phyloP scores from a whole-genome alignment of 1,284 basidiomycete species.

The Ceratobasidium sp. region DNA sequence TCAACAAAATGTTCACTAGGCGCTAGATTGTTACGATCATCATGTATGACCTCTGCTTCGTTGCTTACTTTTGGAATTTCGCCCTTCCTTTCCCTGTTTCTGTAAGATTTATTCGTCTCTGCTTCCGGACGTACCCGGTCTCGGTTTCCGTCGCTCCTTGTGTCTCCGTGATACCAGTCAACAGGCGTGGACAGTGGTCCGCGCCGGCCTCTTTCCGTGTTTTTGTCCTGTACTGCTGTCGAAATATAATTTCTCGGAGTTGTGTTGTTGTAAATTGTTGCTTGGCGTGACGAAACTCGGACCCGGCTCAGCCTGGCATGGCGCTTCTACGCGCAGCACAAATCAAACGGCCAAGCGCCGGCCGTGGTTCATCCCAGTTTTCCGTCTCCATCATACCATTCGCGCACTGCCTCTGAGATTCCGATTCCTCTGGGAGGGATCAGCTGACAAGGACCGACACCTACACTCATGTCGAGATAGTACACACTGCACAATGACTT shows the following conservation, averaged over 20 bases:
- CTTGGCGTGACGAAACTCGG: too few species aligned
- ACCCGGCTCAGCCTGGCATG: background rate
- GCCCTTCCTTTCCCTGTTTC: background rate
- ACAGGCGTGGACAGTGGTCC: too few species aligned
- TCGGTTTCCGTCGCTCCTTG: background rate
- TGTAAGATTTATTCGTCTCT: slow-evolving; percentile 32
- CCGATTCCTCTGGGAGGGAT: slow-evolving; percentile 30
- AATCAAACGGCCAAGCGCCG: slow-evolving; percentile 14
- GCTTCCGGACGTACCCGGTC: slow-evolving; percentile 29
- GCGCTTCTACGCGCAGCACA: too few species aligned
- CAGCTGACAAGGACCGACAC: slow-evolving; percentile 30
- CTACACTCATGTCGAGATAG: slow-evolving; percentile 31
- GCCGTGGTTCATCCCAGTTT: background rate
- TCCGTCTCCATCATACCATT: slow-evolving; percentile 4
- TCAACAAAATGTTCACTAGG: slow-evolving; percentile 85
- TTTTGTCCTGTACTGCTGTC: slow-evolving; percentile 31
- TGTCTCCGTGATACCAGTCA: slow-evolving; percentile 19
- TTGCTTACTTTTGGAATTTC: slow-evolving; percentile 36
- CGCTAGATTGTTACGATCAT: slow-evolving; percentile 11
- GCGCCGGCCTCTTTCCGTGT: background rate
- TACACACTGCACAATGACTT: background rate
- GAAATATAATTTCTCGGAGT: slow-evolving; percentile 30
- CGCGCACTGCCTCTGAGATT: slow-evolving; percentile 3
- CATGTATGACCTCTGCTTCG: slow-evolving; percentile 28
- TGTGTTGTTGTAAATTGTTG: slow-evolving; percentile 23